Base-by-base conservation (phyloP, 345 rosid genomes). In the Eucalyptus curtisii region DNA sequence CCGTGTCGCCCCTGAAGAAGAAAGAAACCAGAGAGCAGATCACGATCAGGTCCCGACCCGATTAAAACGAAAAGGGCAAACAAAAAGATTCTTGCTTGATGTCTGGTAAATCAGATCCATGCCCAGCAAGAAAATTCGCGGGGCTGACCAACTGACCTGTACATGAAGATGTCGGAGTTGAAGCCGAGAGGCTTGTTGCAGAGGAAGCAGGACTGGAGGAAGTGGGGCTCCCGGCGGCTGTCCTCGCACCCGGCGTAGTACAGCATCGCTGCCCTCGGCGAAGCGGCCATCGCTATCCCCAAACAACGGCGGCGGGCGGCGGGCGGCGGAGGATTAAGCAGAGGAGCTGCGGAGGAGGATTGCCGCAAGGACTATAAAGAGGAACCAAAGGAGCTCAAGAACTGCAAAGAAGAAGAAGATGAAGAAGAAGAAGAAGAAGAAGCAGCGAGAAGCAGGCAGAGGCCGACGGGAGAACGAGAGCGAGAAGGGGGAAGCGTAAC, bases 121-220 rank as follows among this genome's bases (percentile, higher is more conserved):
- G 84, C 57, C 22, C 8, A 33, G 5, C 42, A 6, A 30, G 13
- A 17, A 66, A 17, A 66, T n/a, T 33, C 55, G 20, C 16, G 10
- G 31, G 10, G 13, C 48, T 6, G 64, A 27, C 66, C 25, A 25
- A 57, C 91, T 71, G 87, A 95, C 99, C 98, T 95, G 95, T 97
- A 97, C 99, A 96, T 97, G 95, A 93, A 97, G 89, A 97, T 96
- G 86, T 97, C 97, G 24, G 96, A 89, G 91, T 97, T 92, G 49
- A 57, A 88, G 11, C 94, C 94, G 10, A 97, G 95, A 2, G 94
- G 92, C 91, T 94, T 95, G 80, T 91, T 88, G 89, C 99, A 97
- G 68, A 95, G 96, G 91, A 92, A 93, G 88, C 99, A 97, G 2
- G 95, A 93, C 55, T 95, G 95, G 4, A 96, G 97, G 88, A 95